Evolutionary conservation across 345 rosid genomes (phyloP), one percentile per base, ranked within the genome.

Genomic region (Linum usitatissimum): DNA sequence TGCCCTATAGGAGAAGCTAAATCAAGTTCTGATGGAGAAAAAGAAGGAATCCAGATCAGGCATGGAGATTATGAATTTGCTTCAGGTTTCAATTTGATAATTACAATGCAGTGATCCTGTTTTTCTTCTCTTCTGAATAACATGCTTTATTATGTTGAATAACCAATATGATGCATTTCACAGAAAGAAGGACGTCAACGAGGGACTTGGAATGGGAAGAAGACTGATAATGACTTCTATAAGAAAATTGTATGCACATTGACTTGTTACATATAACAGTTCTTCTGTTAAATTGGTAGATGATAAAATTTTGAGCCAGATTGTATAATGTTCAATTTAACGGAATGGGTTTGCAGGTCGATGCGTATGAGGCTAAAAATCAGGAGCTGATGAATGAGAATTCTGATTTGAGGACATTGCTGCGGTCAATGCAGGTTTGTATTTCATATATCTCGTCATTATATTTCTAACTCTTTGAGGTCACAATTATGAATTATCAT

Each of bases 191-290:
- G 99, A 51, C 79, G 95, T 63, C 99, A 90, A 31, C 95, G 97
- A 42, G 99, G 97, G 62, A 93, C 99, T 39, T 93, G 99, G 99
- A 93, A 79, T n/a, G 99, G 96, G 74, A 90, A 87, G 89, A 93
- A 93, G 75, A 60, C 95, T 20, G 97, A 93, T 63, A 84, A 86
- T 63, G 99, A 93, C 74, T 93, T 90, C 78, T 86, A 90, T 70
- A 90, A 93, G 73, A 93, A 82, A 72, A 93, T 93, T 73, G 97
- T 93, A 76, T 61, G 86, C 45, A 69, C 66, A 17, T 31, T 65
- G 65, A 70, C 40, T 59, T 34, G 59, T 48, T 21, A 55, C 71
- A 5, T 53, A 48, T 66, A 19, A 62, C 12, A 36, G 21, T 66
- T 58, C 62, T 65, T 9, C 57, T 3, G 20, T 31, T 15, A 60